Conservation (phyloP, 1,284 basidiomycete genomes). For the Sporisorium exsertum region DNA sequence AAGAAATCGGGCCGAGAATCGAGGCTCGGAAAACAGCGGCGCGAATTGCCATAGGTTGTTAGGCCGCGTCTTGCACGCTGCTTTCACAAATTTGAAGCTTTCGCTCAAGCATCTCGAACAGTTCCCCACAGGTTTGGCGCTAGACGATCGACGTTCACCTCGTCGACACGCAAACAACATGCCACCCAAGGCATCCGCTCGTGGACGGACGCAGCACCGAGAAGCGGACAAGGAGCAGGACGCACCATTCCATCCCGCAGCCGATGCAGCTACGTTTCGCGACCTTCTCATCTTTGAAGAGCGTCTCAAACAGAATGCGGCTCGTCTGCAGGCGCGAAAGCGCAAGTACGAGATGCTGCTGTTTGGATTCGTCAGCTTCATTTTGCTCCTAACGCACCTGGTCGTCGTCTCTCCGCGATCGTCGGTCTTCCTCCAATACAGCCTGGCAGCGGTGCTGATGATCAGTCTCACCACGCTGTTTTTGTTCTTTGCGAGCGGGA, state of each 20-base stretch:
- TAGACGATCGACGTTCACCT: not conserved
- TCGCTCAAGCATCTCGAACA: not conserved
- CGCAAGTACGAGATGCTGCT: slow-evolving; percentile 78
- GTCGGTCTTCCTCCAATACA: slow-evolving; percentile 54
- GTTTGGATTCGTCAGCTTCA: slow-evolving; percentile 73
- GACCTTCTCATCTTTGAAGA: slow-evolving; percentile 96
- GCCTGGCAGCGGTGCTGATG: slow-evolving; percentile 56
- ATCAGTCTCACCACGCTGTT: slow-evolving; percentile 79
- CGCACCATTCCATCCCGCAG: slow-evolving; percentile 72
- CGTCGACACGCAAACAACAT: slow-evolving; percentile 5
- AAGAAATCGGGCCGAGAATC: too few relatives aligned
- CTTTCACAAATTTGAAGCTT: not conserved
- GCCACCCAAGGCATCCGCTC: slow-evolving; percentile 32
- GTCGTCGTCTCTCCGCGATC: slow-evolving; percentile 73
- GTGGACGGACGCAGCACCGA: slow-evolving; percentile 34
- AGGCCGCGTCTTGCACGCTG: too few relatives aligned
- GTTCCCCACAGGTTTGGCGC: not conserved
- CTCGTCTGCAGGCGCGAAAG: slow-evolving; percentile 82
- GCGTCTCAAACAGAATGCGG: slow-evolving; percentile 90
- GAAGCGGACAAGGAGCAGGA: slow-evolving; percentile 27
- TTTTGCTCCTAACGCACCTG: slow-evolving; percentile 79
- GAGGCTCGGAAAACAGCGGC: too few relatives aligned
- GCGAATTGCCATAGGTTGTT: too few relatives aligned
- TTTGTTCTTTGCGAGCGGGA: slow-evolving; percentile 94
- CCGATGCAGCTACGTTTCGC: slow-evolving; percentile 81